phyloP scores from a whole-genome alignment of 1,284 basidiomycete species.

The Cryptococcus neoformans region DNA sequence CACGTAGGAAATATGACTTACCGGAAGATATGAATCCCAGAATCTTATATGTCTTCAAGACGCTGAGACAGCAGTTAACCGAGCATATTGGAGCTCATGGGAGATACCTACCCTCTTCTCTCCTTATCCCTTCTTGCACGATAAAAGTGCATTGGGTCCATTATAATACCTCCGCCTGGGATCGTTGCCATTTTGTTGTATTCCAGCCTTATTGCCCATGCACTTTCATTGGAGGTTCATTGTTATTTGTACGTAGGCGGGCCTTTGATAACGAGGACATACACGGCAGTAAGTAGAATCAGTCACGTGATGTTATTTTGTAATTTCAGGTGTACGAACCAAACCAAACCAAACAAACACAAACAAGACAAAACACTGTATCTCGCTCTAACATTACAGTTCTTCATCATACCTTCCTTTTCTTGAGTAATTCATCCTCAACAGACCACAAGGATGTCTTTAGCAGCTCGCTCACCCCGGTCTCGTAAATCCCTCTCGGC shows the following conservation, averaged over 20 bases:
- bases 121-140: constrained; percentile 69
- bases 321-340: not conserved
- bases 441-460: constrained; percentile 11
- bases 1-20: constrained; percentile 6
- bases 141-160: constrained; percentile 69
- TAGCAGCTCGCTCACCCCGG: constrained; percentile 16
- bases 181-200: constrained; percentile 5
- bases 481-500: constrained; percentile 29
- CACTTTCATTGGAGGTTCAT: not conserved
- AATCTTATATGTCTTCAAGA: constrained; percentile 81
- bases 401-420: too few species aligned
- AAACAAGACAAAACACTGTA: constrained; percentile 5
- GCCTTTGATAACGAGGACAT: too few species aligned
- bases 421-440: too few species aligned
- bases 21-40: constrained; percentile 92
- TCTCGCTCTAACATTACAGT: not conserved
- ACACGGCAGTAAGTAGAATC: too few species aligned
- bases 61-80: constrained; percentile 44
- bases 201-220: not conserved
- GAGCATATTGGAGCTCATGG: not conserved
- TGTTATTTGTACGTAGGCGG: too few species aligned
- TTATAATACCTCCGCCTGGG: not conserved
- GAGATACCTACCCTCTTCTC: constrained; percentile 50
- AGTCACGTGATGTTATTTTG: too few species aligned
- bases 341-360: constrained; percentile 10